Evolutionary conservation across 176 grass and related monocot species (phyloP), one percentile per base, ranked within the genome.

Genomic region (Bonia amplexicaulis): DNA sequence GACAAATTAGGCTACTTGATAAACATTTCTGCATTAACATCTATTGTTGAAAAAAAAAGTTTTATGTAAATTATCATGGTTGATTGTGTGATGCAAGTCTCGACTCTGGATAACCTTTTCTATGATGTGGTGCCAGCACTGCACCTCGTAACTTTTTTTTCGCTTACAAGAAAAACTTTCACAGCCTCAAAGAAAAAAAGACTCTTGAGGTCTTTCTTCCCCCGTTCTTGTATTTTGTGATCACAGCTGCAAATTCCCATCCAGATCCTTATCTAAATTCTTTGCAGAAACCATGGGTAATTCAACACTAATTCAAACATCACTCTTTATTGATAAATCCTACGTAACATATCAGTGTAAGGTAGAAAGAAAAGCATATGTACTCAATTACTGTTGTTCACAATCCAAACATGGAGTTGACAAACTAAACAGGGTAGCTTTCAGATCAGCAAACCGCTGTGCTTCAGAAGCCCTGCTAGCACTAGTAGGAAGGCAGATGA

Each of bases 371-470:
- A 80, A 89, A 74, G 7, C 41, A 59, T 65, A 76, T 86, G 48
- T 73, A 86, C 79, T 82, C 76, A 66, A 59, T 82, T 63, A 82
- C 29, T 82, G 17, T 16, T 86, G 49, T 77, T 69, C 35, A 66
- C 48, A 39, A 17, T 82, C 33, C 88, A 71, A 72, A 86, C 51
- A 15, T 42, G 54, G 73, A 77, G 64, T 35, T 47, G 84, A 79
- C 58, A 78, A 79, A 72, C 33, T 79, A 86, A 79, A 85, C 68
- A 92, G 73, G 46, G 85, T 73, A 48, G 88, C 90, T 86, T 88
- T 97, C 68, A 93, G 55, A 88, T 90, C 82, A 73, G 89, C 61
- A 91, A 90, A 95, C 52, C 85, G 87, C 47, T 93, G 89, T 31
- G 89, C 92, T 93, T 97, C 95, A 46, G 82, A 71, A 76, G 46